These are phyloP conservation scores for Pseudogymnoascus sp. DNA, from an alignment of 2,329 filamentous ascomycete genomes.

Conservation along the genomic window DNA sequence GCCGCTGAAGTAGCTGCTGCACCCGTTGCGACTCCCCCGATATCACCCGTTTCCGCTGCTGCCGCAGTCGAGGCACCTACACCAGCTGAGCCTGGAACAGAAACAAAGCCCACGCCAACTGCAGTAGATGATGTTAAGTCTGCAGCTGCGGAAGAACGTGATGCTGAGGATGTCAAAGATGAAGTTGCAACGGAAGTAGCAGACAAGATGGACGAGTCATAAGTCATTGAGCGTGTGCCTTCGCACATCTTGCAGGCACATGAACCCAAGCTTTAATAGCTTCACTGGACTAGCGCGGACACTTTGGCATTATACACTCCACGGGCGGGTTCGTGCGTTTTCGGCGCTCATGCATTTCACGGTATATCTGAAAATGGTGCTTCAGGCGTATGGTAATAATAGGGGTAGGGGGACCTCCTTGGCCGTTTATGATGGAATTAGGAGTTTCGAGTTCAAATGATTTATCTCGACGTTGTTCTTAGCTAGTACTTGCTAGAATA, in stretches of 20 bases:
- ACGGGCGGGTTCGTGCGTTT: constrained; percentile 4
- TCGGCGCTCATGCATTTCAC: constrained; percentile 6
- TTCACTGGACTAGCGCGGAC: neutral
- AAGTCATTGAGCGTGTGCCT: neutral
- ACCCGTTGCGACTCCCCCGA: neutral
- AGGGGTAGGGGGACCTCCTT: neutral
- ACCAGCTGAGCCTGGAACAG: constrained; percentile 27
- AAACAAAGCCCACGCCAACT: constrained; percentile 26
- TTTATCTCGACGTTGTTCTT: neutral
- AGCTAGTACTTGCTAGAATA: neutral
- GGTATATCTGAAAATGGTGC: constrained; percentile 8
- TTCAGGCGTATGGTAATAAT: constrained; percentile 5
- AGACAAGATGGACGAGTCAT: constrained; percentile 28
- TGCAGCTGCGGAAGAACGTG: constrained; percentile 25
- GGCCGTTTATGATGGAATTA: neutral
- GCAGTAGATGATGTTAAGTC: constrained; percentile 27
- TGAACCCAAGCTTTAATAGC: neutral
- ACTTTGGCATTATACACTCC: constrained; percentile 1
- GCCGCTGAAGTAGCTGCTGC: constrained; percentile 12
- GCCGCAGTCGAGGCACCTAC: constrained; percentile 13
- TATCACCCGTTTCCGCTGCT: constrained; percentile 9
- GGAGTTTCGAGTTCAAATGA: constrained; percentile 8
- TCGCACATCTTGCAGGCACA: neutral
- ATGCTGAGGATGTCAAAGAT: constrained; percentile 27
- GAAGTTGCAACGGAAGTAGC: constrained; percentile 25